These are phyloP conservation scores for Xylaria cubensis DNA, from an alignment of 495 filamentous ascomycete genomes.

Conservation along the genomic window DNA sequence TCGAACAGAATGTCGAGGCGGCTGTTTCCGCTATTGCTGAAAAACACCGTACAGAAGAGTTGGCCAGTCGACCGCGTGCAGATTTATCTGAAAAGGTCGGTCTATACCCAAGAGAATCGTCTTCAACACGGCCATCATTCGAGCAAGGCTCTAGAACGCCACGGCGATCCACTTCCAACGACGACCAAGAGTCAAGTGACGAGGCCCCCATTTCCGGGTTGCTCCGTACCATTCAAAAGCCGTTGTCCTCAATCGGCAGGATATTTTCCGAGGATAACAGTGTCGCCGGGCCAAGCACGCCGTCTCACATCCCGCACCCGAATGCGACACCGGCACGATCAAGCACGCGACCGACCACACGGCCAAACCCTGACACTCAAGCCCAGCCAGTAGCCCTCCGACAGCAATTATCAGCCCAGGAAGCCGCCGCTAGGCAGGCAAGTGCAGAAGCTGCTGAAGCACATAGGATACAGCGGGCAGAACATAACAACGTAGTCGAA, in stretches of 20 bases:
- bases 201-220: conserved; percentile 85
- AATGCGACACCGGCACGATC: conserved; percentile 46
- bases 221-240: conserved; percentile 88
- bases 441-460: conserved; percentile 93
- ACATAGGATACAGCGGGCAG: conserved; percentile 78
- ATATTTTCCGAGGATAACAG: conserved; percentile 87
- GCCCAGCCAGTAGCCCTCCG: conserved; percentile 38
- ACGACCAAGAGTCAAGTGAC: conserved; percentile 58
- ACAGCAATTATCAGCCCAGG: conserved; percentile 70
- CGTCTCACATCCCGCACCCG: conserved; percentile 64
- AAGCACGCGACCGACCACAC: conserved; percentile 65
- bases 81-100: conserved; percentile 68
- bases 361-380: conserved; percentile 56
- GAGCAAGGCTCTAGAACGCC: conserved; percentile 52
- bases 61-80: conserved; percentile 47
- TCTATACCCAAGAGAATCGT: conserved; percentile 46
- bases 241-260: conserved; percentile 91
- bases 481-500: conserved; percentile 91
- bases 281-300: conserved; percentile 50
- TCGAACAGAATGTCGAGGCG: conserved; percentile 92
- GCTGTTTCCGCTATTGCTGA: conserved; percentile 97
- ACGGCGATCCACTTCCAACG: conserved; percentile 52
- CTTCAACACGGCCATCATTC: conserved; percentile 48
- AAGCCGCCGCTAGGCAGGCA: conserved; percentile 92
- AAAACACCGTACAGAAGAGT: conserved; percentile 66